These are phyloP conservation scores for Edaphochlamys debaryana DNA, from an alignment of 139 green algal genomes.

Conservation along the genomic window DNA sequence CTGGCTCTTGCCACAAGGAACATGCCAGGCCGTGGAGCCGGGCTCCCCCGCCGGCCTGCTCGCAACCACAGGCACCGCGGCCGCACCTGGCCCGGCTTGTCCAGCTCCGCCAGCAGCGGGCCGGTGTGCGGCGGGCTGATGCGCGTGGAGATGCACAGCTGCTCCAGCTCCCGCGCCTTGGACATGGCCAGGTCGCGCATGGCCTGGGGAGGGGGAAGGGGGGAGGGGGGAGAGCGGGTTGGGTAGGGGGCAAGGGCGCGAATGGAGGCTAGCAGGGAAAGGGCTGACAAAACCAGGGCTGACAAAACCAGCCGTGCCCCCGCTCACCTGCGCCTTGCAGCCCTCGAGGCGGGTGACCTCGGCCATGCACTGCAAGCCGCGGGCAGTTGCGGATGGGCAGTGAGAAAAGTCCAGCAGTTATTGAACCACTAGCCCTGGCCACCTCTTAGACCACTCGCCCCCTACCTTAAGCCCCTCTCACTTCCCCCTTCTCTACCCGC, in stretches of 20 bases:
- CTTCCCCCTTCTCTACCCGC: no score
- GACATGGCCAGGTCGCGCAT: conserved; percentile 61
- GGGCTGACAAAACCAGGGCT: no score
- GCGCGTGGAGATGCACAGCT: conserved; percentile 59
- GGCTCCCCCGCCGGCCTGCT: no score
- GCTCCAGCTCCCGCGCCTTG: conserved; percentile 60
- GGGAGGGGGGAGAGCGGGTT: neutral
- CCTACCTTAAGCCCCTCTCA: no score
- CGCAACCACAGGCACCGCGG: no score
- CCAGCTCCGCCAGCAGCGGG: conserved; percentile 40
- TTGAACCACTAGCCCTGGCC: no score
- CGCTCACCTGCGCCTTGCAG: conserved; percentile 38
- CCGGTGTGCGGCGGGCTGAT: conserved; percentile 48
- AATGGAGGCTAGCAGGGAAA: neutral
- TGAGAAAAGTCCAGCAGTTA: no score
- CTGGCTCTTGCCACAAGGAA: no score
- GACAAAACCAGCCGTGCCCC: no score
- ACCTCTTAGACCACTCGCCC: no score
- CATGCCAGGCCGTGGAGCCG: no score
- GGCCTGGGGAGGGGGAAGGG: conserved; percentile 26
- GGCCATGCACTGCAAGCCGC: conserved; percentile 26
- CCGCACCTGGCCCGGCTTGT: conserved; percentile 26
- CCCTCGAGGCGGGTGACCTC: conserved; percentile 68
- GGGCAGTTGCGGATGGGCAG: no score
- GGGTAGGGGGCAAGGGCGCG: neutral